phyloP scores from a whole-genome alignment of 257 asterid species.

The Henckelia pumila region DNA sequence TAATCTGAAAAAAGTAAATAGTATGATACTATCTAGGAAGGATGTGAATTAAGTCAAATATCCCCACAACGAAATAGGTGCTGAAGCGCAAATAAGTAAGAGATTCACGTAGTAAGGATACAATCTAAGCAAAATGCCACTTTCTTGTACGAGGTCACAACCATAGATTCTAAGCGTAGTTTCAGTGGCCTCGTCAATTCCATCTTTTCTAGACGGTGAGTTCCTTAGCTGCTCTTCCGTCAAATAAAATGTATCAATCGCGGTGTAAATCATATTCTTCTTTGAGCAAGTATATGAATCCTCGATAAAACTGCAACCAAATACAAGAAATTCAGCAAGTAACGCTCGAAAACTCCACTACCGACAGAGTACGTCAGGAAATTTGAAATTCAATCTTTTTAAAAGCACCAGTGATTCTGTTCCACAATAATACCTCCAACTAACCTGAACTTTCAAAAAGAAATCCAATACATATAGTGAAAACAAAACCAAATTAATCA shows the following conservation, averaged over 20 bases:
- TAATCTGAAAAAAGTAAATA: not conserved
- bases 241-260: conserved; percentile 84
- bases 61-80: not conserved
- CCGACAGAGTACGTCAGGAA: not conserved
- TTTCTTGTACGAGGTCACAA: conserved; percentile 92
- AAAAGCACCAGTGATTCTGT: not conserved
- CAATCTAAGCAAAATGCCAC: conserved; percentile 90
- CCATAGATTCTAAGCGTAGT: conserved; percentile 84
- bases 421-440: not conserved
- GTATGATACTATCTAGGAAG: conserved; percentile 1
- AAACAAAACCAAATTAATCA: not conserved
- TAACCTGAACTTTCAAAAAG: too few relatives aligned
- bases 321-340: not conserved
- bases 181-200: conserved; percentile 78
- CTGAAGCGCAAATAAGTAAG: conserved; percentile 6
- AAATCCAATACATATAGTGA: not conserved
- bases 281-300: conserved; percentile 22
- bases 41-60: conserved; percentile 7
- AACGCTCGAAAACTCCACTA: conserved; percentile 3
- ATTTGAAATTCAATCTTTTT: not conserved
- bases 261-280: conserved; percentile 71
- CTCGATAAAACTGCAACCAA: conserved; percentile 29
- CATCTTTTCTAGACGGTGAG: conserved; percentile 84
- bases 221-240: conserved; percentile 72
- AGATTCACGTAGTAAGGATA: conserved; percentile 48